Conservation (phyloP, 371 early-diverging fungal genomes). For the Blakeslea trispora region DNA sequence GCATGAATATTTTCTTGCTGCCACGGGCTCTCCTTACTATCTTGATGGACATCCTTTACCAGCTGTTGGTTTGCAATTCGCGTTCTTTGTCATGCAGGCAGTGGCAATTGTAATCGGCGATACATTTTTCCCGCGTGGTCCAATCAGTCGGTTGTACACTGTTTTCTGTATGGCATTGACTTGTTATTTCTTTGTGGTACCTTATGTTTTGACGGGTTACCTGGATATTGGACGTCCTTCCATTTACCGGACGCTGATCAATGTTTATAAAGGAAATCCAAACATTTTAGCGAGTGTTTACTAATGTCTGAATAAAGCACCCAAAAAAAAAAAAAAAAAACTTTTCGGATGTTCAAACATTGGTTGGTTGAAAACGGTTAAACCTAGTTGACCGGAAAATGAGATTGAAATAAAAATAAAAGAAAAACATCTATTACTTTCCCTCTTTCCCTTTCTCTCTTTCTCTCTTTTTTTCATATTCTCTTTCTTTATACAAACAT, state of each 20-base stretch:
- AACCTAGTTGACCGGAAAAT: neutral
- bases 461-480: neutral
- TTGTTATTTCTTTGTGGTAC: slow-evolving; percentile 28
- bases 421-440: neutral
- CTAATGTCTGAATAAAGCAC: no score
- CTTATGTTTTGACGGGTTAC: slow-evolving; percentile 26
- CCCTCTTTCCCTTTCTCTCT: neutral
- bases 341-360: neutral
- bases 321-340: no score
- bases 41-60: slow-evolving; percentile 21
- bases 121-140: slow-evolving; percentile 18
- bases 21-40: slow-evolving; percentile 29
- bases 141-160: slow-evolving; percentile 26
- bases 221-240: slow-evolving; percentile 22
- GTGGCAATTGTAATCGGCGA: slow-evolving; percentile 36
- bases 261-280: slow-evolving; percentile 11
- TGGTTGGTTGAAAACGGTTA: neutral
- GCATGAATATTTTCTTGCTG: slow-evolving; percentile 45
- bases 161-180: slow-evolving; percentile 30
- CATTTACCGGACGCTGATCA: slow-evolving; percentile 7
- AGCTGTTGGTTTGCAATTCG: slow-evolving; percentile 31
- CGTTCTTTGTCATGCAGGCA: slow-evolving; percentile 36
- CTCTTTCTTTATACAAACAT: neutral
- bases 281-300: slow-evolving; percentile 2
- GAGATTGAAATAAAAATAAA: neutral